Conservation (phyloP, 2,329 filamentous ascomycete species). For the Ascochyta lentis region DNA sequence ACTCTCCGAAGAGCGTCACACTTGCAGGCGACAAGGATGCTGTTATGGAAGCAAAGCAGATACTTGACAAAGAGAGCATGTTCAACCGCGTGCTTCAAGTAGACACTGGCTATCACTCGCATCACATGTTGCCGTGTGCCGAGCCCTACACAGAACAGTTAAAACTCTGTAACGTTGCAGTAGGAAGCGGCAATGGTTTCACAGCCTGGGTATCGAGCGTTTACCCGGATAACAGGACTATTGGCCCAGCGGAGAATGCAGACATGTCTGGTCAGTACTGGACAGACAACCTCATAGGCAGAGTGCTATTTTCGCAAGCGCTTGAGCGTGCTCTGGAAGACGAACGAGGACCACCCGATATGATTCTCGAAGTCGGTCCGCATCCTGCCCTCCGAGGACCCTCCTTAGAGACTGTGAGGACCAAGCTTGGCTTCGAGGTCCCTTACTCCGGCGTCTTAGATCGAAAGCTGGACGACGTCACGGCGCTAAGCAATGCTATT, state of each 20-base stretch:
- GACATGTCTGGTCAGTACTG: not conserved
- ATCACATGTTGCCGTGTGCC: not conserved
- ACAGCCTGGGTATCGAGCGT: not conserved
- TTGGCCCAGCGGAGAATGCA: not conserved
- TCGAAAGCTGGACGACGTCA: not conserved
- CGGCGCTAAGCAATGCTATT: not conserved
- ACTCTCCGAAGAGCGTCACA: not conserved
- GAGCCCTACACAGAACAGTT: too few species aligned
- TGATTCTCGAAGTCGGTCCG: not conserved
- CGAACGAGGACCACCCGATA: not conserved
- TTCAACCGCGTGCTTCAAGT: not conserved
- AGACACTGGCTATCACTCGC: not conserved
- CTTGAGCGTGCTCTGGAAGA: not conserved
- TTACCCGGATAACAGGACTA: not conserved
- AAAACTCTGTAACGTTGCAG: too few species aligned
- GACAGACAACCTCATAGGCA: not conserved
- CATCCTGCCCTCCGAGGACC: not conserved
- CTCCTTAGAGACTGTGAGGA: not conserved
- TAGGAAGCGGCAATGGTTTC: too few species aligned
- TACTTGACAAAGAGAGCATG: not conserved
- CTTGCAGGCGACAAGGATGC: not conserved
- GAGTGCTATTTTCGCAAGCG: not conserved
- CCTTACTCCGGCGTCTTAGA: not conserved
- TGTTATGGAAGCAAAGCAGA: not conserved
- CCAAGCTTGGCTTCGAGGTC: not conserved